Conservation (phyloP, 306 rosid genomes). For the Carpinus fangiana region DNA sequence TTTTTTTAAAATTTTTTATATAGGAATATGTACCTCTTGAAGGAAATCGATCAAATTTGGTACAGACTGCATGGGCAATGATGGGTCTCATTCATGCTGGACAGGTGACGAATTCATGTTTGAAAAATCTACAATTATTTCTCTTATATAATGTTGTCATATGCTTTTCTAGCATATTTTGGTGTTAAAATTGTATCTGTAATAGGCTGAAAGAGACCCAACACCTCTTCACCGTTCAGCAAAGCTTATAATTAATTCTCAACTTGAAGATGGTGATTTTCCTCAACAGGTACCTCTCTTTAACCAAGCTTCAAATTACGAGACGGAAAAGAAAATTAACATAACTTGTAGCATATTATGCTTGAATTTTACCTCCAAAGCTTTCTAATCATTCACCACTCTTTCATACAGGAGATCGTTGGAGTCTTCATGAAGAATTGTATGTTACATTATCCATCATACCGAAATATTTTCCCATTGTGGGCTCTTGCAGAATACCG, state of each 20-base stretch:
- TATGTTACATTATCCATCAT: constrained; percentile 72
- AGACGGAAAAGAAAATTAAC: not conserved
- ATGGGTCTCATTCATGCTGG: constrained; percentile 61
- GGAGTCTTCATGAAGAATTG: constrained; percentile 64
- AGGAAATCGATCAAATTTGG: constrained; percentile 54
- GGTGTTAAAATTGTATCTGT: not conserved
- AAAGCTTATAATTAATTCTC: constrained; percentile 56
- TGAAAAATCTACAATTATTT: not conserved
- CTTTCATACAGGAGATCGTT: constrained; percentile 42
- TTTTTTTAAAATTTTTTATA: not conserved
- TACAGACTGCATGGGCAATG: constrained; percentile 74
- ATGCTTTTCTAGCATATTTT: not conserved
- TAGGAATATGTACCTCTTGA: constrained; percentile 54
- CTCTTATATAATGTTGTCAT: not conserved
- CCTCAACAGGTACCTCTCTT: constrained; percentile 53
- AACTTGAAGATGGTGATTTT: constrained; percentile 63
- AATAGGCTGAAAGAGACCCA: constrained; percentile 54
- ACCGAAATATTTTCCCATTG: constrained; percentile 65
- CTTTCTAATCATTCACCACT: not conserved
- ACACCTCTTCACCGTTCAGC: constrained; percentile 63
- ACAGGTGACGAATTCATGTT: constrained; percentile 34
- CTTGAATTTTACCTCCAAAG: not conserved
- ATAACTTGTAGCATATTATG: constrained; percentile 32
- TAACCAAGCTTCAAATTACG: not conserved
- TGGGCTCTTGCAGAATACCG: constrained; percentile 87